Evolutionary conservation across 306 rosid species (phyloP).

Genomic region (Cicer chorassanicum): DNA sequence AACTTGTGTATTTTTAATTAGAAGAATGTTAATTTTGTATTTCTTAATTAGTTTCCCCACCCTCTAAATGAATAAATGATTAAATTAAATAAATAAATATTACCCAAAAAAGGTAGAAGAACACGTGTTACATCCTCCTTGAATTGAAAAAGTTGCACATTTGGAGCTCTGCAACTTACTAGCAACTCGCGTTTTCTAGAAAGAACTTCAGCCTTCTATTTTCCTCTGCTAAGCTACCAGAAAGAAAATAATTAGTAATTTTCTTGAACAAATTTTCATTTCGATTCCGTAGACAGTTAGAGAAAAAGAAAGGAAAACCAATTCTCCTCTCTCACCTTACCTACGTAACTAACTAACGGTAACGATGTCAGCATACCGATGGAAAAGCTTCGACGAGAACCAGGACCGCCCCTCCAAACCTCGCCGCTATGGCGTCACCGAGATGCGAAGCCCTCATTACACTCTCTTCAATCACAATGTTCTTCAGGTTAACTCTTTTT

Average conservation of each 20-base stretch:
- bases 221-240: neutral
- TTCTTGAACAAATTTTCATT: neutral
- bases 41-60: too few species aligned
- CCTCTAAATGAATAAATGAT: too few species aligned
- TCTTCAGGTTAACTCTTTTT: conserved; percentile 60
- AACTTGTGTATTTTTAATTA: too few species aligned
- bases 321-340: neutral
- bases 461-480: conserved; percentile 59
- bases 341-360: too few species aligned
- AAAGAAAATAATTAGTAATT: neutral
- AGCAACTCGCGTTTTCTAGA: conserved; percentile 40
- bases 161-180: neutral
- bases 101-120: too few species aligned
- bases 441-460: conserved; percentile 76
- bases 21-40: too few species aligned
- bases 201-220: conserved; percentile 40
- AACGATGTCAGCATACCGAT: conserved; percentile 66
- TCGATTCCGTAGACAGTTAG: neutral
- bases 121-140: neutral
- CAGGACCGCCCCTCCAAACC: conserved; percentile 93
- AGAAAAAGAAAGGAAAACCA: neutral
- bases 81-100: neutral
- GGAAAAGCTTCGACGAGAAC: conserved; percentile 82
- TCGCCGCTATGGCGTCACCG: conserved; percentile 83
- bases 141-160: neutral